Evolutionary conservation across 169 alveolate genomes (phyloP), one percentile per base, ranked within the genome.

Genomic region (Perkinsus olseni): DNA sequence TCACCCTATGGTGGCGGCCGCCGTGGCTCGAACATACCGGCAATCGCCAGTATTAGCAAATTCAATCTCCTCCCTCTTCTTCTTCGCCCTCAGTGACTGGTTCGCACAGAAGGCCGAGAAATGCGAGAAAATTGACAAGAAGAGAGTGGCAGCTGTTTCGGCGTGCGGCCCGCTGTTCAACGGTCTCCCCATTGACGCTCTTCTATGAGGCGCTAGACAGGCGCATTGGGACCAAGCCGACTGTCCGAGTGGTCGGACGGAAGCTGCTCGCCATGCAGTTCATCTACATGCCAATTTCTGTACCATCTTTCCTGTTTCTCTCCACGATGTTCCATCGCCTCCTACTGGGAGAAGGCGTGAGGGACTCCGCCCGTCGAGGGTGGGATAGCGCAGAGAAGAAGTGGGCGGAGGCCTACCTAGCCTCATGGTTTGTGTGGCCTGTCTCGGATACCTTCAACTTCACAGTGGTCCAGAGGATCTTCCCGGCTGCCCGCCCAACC

Each of bases 231-330:
- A 39, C 92, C 74, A 48, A 91, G 34, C 37, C 92, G 74, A 91
- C 51, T 3, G 0, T 91, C 11, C 48, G 51, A 4, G 74, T 39
- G 62, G 92, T 48, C 1, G 92, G 38, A 36, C 92, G 74, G 1
- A 91, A 91, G 13, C 38, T 91, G 48, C 92, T 91, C 74, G 92
- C 92, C 34, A 48, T 91, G 92, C 92, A 91, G 36, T 91, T 91
- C 39, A 13, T 91, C 74, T 91, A 91, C 62, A 91, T 91, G 92
- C 92, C 92, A 24, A 91, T 91, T 91, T 38, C 74, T 24, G 37
- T 48, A 28, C 92, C 92, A 17, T 39, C 92, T 37, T 91, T 91
- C 51, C 13, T 91, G n/a, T 91, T 91, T 39, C 92, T 91, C 34
- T 91, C 92, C 36, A 91, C 38, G 31, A 36, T 91, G 38, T 91